Evolutionary conservation across 169 alveolate genomes (phyloP).

Genomic region (Plasmodium malariae): DNA sequence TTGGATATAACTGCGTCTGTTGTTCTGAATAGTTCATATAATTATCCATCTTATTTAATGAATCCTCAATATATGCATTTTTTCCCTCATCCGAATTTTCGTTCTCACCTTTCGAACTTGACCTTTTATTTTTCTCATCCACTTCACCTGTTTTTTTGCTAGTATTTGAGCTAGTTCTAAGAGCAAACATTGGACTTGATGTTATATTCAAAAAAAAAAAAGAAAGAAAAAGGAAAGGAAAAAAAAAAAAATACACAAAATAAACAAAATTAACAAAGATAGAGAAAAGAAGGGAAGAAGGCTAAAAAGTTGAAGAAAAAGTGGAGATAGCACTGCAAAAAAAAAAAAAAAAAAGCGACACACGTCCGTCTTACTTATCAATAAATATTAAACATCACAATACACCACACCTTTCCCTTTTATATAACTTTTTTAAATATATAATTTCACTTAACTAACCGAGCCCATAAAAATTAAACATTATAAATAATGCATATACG

Average conservation of each 20-base stretch:
- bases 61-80: constrained; percentile 29
- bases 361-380: too few species aligned
- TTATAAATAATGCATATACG: background rate
- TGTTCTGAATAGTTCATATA: constrained; percentile 38
- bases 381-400: too few species aligned
- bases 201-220: background rate
- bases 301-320: too few species aligned
- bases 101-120: background rate
- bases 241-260: background rate
- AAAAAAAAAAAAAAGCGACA: too few species aligned
- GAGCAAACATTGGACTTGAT: constrained; percentile 24
- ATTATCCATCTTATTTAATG: constrained; percentile 35
- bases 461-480: background rate
- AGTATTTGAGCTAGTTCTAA: constrained; percentile 35
- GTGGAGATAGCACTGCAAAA: too few species aligned
- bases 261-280: background rate
- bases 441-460: background rate
- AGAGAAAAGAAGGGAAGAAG: background rate
- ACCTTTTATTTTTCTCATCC: constrained; percentile 18
- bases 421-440: background rate
- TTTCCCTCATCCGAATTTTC: background rate
- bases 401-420: background rate
- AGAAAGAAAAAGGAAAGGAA: background rate
- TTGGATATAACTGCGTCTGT: constrained; percentile 27
- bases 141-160: constrained; percentile 1